These are phyloP conservation scores for Blastosporella zonata DNA, from an alignment of 1,284 basidiomycete genomes.

Conservation along the genomic window DNA sequence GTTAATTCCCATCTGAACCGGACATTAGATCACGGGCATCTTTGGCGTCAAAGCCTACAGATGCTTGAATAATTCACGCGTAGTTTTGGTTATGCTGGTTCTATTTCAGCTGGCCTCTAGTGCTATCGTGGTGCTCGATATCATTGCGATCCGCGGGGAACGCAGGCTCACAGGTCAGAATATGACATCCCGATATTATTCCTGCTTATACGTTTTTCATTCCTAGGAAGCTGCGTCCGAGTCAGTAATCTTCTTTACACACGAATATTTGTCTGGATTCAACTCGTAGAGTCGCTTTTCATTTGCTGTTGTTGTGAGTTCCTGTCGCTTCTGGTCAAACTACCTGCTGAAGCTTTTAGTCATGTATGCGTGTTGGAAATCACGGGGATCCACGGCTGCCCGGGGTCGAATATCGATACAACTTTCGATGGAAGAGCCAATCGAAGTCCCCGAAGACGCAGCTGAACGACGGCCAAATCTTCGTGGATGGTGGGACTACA, in stretches of 20 bases:
- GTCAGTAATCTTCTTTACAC: constrained; percentile 35
- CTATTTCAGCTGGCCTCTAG: constrained; percentile 42
- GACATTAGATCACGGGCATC: constrained; percentile 55
- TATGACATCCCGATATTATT: background rate
- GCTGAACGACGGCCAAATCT: constrained; percentile 29
- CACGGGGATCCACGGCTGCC: constrained; percentile 46
- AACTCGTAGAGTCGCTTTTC: constrained; percentile 54
- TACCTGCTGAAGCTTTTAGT: constrained; percentile 36
- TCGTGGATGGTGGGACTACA: constrained; percentile 59
- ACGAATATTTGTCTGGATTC: constrained; percentile 47
- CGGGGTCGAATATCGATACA: constrained; percentile 56
- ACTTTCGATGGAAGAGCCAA: constrained; percentile 41
- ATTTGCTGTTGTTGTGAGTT: constrained; percentile 59
- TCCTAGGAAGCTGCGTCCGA: constrained; percentile 37
- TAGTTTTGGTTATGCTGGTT: constrained; percentile 43
- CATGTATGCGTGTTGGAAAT: constrained; percentile 54
- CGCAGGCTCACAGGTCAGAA: constrained; percentile 45
- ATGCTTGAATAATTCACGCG: constrained; percentile 55
- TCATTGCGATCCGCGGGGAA: constrained; percentile 34
- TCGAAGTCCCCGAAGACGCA: constrained; percentile 27
- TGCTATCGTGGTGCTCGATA: constrained; percentile 40
- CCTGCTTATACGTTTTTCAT: background rate
- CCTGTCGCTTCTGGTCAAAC: background rate
- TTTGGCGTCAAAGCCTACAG: constrained; percentile 66
- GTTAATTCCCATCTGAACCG: background rate